Evolutionary conservation across 805 yeast species (phyloP).

Genomic region (Metahyphopichia silvanorum): DNA sequence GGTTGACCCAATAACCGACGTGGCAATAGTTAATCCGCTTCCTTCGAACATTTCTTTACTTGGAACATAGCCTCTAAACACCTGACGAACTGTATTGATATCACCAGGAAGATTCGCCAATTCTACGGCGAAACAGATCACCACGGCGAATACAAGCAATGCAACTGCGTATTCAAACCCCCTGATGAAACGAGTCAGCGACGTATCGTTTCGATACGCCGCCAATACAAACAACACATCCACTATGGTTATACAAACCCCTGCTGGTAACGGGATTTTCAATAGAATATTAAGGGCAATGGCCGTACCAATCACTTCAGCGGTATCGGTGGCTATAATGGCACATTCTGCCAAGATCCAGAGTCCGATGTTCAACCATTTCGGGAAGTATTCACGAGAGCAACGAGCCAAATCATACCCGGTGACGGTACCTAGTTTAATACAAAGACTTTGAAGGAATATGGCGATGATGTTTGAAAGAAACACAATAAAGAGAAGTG

Average conservation of each 20-base stretch:
- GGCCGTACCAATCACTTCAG: conserved; percentile 53
- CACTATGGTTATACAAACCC: conserved; percentile 41
- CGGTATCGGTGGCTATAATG: conserved; percentile 50
- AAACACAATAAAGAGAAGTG: conserved; percentile 41
- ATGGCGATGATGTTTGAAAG: conserved; percentile 45
- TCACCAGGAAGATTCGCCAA: conserved; percentile 32
- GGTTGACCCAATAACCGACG: conserved; percentile 48
- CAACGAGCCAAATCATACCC: conserved; percentile 47
- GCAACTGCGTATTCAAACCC: conserved; percentile 44
- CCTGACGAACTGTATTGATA: conserved; percentile 20
- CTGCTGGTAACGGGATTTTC: conserved; percentile 47
- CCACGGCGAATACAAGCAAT: conserved; percentile 38
- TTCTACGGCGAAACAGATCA: conserved; percentile 45
- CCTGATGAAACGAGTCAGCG: conserved; percentile 31
- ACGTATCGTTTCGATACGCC: conserved; percentile 44
- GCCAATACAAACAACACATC: conserved; percentile 46
- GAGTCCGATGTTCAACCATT: conserved; percentile 31
- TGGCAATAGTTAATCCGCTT: conserved; percentile 44
- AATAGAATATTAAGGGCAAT: conserved; percentile 46
- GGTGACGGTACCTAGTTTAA: conserved; percentile 47
- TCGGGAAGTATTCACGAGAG: conserved; percentile 39
- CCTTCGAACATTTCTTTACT: conserved; percentile 40
- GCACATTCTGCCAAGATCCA: conserved; percentile 48
- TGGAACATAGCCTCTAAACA: conserved; percentile 45
- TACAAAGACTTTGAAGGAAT: conserved; percentile 42